Percentiles rank a stretch among this genome's conserved stretches.
Conservation (phyloP, 805 yeast species). For the Teunomyces kruisii region DNA sequence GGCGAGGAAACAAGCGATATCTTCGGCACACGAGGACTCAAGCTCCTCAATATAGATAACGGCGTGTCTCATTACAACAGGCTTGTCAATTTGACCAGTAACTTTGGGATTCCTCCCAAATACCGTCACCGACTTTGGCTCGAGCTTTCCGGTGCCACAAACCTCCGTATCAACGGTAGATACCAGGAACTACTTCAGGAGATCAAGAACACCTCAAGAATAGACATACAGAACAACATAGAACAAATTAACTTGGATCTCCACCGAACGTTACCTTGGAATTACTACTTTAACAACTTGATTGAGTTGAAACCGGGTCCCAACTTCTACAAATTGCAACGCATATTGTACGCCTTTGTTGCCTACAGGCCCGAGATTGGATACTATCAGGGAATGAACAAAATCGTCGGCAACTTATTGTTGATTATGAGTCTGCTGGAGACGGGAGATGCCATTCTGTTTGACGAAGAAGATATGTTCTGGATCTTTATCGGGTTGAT, state of each 20-base stretch:
- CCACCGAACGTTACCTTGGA: constrained; percentile 55
- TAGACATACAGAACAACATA: constrained; percentile 24
- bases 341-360: constrained; percentile 50
- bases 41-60: constrained; percentile 20
- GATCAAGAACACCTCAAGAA: constrained; percentile 4
- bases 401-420: constrained; percentile 52
- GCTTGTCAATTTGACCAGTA: constrained; percentile 30
- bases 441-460: neutral
- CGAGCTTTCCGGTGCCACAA: constrained; percentile 52
- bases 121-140: constrained; percentile 51
- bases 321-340: constrained; percentile 46
- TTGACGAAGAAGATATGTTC: constrained; percentile 48
- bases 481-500: constrained; percentile 52
- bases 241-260: constrained; percentile 54
- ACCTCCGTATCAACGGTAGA: constrained; percentile 46
- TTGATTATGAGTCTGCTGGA: constrained; percentile 16
- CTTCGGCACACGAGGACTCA: constrained; percentile 41
- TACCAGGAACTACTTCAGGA: constrained; percentile 34
- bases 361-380: constrained; percentile 49
- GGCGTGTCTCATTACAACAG: constrained; percentile 9
- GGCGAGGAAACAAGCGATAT: constrained; percentile 14
- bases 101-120: constrained; percentile 48
- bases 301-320: constrained; percentile 50
- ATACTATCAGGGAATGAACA: constrained; percentile 62
- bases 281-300: constrained; percentile 45